These are phyloP conservation scores for Craterostigma plantagineum DNA, from an alignment of 257 asterid genomes.

Conservation along the genomic window DNA sequence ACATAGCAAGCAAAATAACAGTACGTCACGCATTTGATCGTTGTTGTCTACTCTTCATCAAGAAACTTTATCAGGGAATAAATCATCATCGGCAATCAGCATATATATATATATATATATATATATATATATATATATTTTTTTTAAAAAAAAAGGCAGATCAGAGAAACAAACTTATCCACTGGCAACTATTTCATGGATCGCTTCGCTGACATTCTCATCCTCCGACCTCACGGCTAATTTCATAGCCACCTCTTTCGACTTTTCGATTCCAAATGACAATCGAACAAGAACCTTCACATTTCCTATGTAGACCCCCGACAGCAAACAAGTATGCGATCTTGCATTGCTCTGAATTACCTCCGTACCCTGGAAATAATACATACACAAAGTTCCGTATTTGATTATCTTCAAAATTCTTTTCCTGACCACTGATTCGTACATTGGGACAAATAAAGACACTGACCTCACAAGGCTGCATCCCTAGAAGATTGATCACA, in stretches of 20 bases:
- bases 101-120: too few relatives aligned
- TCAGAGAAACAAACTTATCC: slow-evolving; percentile 23
- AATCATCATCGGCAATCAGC: too few relatives aligned
- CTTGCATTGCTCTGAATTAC: slow-evolving; percentile 68
- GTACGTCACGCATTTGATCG: too few relatives aligned
- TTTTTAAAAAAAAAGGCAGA: too few relatives aligned
- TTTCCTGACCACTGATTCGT: too few relatives aligned
- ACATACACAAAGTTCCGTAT: background rate
- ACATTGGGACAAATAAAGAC: background rate
- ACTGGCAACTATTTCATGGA: slow-evolving; percentile 91
- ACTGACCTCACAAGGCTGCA: slow-evolving; percentile 99
- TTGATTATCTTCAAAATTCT: background rate
- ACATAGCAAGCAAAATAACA: too few relatives aligned
- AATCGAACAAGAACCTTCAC: slow-evolving; percentile 82
- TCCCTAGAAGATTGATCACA: slow-evolving; percentile 79
- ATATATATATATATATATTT: too few relatives aligned
- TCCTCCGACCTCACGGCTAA: slow-evolving; percentile 88
- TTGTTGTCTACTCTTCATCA: too few relatives aligned
- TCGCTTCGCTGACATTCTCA: slow-evolving; percentile 59
- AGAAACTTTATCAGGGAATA: too few relatives aligned
- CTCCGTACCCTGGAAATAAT: slow-evolving; percentile 66
- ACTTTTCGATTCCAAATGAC: slow-evolving; percentile 68
- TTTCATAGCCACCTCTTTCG: slow-evolving; percentile 96
- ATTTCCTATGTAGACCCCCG: slow-evolving; percentile 84
- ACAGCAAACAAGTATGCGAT: slow-evolving; percentile 78